phyloP scores from a whole-genome alignment of 2,329 filamentous ascomycete genomes.

The Hypoxylon sp. region DNA sequence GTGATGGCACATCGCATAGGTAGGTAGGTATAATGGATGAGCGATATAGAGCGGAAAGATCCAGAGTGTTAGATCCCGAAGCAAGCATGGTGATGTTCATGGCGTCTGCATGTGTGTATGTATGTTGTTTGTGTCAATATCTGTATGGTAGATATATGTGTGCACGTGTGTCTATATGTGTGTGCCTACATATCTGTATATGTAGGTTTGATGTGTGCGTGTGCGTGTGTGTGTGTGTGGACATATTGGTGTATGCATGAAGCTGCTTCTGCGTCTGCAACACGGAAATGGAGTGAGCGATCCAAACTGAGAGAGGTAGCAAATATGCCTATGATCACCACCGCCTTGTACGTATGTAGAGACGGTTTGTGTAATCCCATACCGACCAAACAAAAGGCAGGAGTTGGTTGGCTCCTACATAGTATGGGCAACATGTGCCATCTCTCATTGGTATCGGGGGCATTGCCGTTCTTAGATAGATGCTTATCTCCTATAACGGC shows the following conservation, averaged over 20 bases:
- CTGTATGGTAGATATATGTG: neutral
- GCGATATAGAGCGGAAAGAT: neutral
- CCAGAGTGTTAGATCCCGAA: neutral
- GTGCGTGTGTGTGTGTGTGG: neutral
- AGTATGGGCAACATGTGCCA: neutral
- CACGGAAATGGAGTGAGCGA: neutral
- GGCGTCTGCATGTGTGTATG: neutral
- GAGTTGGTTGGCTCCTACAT: neutral
- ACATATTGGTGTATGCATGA: neutral
- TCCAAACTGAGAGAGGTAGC: neutral
- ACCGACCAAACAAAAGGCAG: neutral
- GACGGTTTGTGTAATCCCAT: neutral
- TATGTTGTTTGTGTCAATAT: neutral
- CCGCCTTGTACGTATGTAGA: neutral
- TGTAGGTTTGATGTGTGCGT: neutral
- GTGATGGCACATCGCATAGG: neutral
- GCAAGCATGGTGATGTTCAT: neutral
- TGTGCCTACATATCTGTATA: neutral
- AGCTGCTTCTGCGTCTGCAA: neutral
- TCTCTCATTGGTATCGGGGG: neutral
- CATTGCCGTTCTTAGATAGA: neutral
- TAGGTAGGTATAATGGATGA: neutral
- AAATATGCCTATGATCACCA: neutral
- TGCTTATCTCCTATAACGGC: neutral
- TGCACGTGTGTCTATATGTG: neutral